Conservation (phyloP, 2,329 filamentous ascomycete species). For the Samsoniella hepiali region DNA sequence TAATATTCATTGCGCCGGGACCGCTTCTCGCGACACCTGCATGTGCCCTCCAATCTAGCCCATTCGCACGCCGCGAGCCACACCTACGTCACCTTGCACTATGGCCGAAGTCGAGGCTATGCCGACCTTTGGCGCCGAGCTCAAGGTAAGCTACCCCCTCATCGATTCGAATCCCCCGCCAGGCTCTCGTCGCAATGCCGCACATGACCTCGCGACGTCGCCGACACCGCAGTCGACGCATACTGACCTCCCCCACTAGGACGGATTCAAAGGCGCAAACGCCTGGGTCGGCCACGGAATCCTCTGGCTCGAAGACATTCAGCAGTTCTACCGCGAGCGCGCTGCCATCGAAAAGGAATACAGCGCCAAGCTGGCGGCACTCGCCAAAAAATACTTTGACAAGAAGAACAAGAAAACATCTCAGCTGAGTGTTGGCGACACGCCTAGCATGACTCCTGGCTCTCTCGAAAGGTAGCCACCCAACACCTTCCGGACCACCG, state of each 20-base stretch:
- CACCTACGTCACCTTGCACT: constrained; percentile 1
- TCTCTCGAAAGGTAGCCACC: constrained; percentile 74
- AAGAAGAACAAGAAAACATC: constrained; percentile 91
- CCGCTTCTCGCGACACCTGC: constrained; percentile 9
- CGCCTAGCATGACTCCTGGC: constrained; percentile 86
- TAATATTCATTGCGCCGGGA: not conserved
- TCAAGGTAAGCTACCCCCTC: constrained; percentile 63
- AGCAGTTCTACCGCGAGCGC: constrained; percentile 95
- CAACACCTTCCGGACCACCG: not conserved
- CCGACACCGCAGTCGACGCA: constrained; percentile 19
- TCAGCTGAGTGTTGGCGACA: constrained; percentile 87
- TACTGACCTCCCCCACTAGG: constrained; percentile 48
- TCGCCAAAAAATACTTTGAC: constrained; percentile 96
- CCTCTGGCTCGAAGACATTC: constrained; percentile 91
- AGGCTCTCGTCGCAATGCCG: not conserved
- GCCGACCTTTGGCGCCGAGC: constrained; percentile 87
- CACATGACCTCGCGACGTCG: not conserved
- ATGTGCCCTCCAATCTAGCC: not conserved
- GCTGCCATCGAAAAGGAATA: constrained; percentile 97
- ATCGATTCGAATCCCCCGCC: no score
- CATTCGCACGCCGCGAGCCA: constrained; percentile 14
- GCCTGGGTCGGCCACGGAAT: constrained; percentile 88
- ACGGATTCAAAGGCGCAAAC: constrained; percentile 95
- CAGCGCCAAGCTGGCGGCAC: constrained; percentile 75
- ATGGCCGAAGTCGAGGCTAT: constrained; percentile 82